Conservation (phyloP, 1,284 basidiomycete genomes). For the Ceratobasidium sp. region DNA sequence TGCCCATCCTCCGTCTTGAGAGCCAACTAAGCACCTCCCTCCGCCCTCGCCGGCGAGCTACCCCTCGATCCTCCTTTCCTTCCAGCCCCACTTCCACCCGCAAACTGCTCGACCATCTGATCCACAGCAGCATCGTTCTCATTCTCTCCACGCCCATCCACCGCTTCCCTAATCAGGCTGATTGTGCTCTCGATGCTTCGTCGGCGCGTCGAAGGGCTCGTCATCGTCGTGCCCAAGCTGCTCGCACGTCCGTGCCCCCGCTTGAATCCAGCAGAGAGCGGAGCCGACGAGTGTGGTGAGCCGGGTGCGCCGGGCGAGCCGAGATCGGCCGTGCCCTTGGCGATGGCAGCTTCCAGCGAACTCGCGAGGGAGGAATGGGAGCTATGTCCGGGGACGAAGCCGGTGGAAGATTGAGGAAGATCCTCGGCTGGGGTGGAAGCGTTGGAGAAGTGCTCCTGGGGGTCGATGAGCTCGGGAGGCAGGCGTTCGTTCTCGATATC, state of each 20-base stretch:
- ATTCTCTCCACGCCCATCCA: constrained; percentile 71
- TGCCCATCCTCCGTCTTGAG: too few relatives aligned
- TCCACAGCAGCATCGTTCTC: constrained; percentile 46
- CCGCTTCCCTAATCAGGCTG: constrained; percentile 91
- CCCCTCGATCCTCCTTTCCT: constrained; percentile 16
- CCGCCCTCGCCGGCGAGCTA: constrained; percentile 32
- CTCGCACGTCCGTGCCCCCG: constrained; percentile 89
- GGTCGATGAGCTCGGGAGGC: constrained; percentile 95
- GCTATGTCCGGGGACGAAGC: constrained; percentile 56
- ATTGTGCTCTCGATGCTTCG: constrained; percentile 96
- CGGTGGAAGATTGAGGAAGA: constrained; percentile 30
- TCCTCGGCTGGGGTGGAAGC: constrained; percentile 58
- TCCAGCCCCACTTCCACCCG: not conserved
- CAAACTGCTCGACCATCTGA: constrained; percentile 44
- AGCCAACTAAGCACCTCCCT: too few relatives aligned
- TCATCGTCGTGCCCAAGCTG: constrained; percentile 96
- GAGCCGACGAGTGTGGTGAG: constrained; percentile 56
- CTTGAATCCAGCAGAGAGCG: constrained; percentile 58
- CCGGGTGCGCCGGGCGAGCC: too few relatives aligned
- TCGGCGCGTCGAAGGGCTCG: constrained; percentile 92
- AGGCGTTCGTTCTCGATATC: constrained; percentile 99
- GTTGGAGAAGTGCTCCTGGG: constrained; percentile 72
- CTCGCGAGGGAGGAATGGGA: constrained; percentile 68
- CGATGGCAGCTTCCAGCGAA: constrained; percentile 66
- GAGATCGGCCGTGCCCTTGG: constrained; percentile 54